A percentile compares a stretch with the other conserved stretches of the same genome.
Conservation (phyloP, 345 rosid genomes). For the Citrus australasica region DNA sequence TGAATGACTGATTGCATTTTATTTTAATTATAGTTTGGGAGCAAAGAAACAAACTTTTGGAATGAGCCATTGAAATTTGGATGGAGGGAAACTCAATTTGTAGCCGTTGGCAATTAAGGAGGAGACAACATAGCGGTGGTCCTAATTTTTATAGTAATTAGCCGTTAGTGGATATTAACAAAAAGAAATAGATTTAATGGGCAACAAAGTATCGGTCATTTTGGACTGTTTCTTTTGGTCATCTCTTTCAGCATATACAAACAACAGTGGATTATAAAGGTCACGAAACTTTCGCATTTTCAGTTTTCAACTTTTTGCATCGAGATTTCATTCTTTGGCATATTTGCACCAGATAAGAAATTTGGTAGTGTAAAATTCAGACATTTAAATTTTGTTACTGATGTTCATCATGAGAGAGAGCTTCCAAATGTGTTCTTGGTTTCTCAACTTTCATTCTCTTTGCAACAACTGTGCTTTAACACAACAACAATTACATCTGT, state of each 20-base stretch:
- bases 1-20: too few species aligned
- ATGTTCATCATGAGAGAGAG: background rate
- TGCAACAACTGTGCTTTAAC: background rate
- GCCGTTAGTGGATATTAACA: background rate
- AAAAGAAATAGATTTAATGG: background rate
- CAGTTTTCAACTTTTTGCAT: background rate
- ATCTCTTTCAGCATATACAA: background rate
- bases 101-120: conserved; percentile 26
- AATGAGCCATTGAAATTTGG: conserved; percentile 12
- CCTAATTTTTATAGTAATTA: conserved; percentile 2
- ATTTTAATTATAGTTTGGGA: too few species aligned
- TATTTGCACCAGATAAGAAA: too few species aligned
- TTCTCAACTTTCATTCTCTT: background rate
- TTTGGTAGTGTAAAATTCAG: background rate
- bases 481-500: conserved; percentile 12
- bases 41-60: too few species aligned
- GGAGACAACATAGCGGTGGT: background rate
- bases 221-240: background rate
- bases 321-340: too few species aligned
- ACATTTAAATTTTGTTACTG: background rate
- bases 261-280: background rate
- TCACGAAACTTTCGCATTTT: background rate
- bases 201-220: background rate
- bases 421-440: background rate
- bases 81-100: conserved; percentile 16